These are phyloP conservation scores for Solanum clarkiae DNA, from an alignment of 257 asterid species.

Conservation along the genomic window DNA sequence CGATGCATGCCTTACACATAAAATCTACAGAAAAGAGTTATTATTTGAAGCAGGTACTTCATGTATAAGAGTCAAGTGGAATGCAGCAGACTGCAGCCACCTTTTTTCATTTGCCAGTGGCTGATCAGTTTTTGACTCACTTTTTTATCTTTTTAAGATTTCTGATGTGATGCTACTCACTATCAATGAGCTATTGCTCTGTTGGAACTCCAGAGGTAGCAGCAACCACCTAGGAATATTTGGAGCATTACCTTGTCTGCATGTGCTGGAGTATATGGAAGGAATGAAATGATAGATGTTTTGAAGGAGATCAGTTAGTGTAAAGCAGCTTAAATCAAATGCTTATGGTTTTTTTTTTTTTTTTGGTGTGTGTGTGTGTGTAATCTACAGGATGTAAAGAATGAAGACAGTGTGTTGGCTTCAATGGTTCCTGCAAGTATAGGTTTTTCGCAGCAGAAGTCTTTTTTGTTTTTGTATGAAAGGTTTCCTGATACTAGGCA, in stretches of 20 bases:
- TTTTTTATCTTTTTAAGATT: background rate
- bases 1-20: background rate
- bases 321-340: background rate
- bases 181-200: background rate
- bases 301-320: background rate
- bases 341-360: background rate
- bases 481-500: background rate
- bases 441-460: background rate
- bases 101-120: background rate
- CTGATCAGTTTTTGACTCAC: background rate
- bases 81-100: background rate
- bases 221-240: background rate
- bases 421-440: background rate
- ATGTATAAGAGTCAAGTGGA: background rate
- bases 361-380: background rate
- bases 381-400: background rate
- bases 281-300: background rate
- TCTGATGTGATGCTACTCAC: background rate
- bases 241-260: background rate
- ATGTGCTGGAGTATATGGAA: constrained; percentile 11
- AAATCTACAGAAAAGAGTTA: background rate
- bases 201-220: background rate
- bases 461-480: background rate
- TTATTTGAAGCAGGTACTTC: background rate
- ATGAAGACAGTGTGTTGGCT: background rate